These are phyloP conservation scores for Aspergillus aculeatinus DNA, from an alignment of 2,329 filamentous ascomycete genomes.

Conservation along the genomic window DNA sequence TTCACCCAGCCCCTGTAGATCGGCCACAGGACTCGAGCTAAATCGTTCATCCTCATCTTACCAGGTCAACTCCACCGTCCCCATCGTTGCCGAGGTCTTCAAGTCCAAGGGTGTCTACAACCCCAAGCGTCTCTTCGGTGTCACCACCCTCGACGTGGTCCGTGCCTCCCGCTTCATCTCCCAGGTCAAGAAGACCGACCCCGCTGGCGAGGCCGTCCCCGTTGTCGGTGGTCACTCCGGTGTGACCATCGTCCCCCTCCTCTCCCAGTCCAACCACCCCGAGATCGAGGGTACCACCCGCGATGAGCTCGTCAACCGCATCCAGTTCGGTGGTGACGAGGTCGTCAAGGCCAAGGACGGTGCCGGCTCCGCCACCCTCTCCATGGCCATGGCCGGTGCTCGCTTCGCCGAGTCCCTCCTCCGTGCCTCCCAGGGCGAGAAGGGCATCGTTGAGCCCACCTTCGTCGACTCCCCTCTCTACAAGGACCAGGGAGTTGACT, in stretches of 20 bases:
- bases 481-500: slow-evolving; percentile 97
- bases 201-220: slow-evolving; percentile 88
- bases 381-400: slow-evolving; percentile 95
- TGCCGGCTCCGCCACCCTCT: slow-evolving; percentile 93
- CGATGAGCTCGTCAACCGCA: slow-evolving; percentile 80
- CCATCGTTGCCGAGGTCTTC: slow-evolving; percentile 95
- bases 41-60: slow-evolving; percentile 1
- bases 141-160: slow-evolving; percentile 98
- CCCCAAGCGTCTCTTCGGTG: slow-evolving; percentile 98
- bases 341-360: slow-evolving; percentile 99
- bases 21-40: slow-evolving; percentile 1
- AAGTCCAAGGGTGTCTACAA: slow-evolving; percentile 96
- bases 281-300: slow-evolving; percentile 75
- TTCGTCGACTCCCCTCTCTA: slow-evolving; percentile 96
- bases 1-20: neutral
- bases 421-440: slow-evolving; percentile 88
- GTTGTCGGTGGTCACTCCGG: slow-evolving; percentile 97
- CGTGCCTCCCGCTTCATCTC: slow-evolving; percentile 97
- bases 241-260: slow-evolving; percentile 96
- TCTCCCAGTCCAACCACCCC: slow-evolving; percentile 88
- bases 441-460: slow-evolving; percentile 91
- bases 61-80: slow-evolving; percentile 95
- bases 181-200: slow-evolving; percentile 87
- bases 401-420: slow-evolving; percentile 87
- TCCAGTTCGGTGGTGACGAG: slow-evolving; percentile 99